Evolutionary conservation across 345 rosid genomes (phyloP).

Genomic region (Arabidopsis arenosa): DNA sequence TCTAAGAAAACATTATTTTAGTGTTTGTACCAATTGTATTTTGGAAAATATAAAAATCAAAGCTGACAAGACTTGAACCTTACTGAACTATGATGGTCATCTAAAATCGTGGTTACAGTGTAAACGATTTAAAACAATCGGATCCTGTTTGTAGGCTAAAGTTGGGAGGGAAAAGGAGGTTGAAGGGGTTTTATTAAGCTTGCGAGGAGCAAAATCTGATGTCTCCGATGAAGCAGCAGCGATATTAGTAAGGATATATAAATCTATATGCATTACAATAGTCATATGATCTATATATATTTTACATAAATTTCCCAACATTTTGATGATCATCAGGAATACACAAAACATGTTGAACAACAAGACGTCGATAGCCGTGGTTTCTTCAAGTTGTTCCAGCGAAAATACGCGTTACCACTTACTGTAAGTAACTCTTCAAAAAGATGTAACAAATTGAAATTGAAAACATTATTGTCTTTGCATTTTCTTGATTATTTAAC

Average conservation of each 20-base stretch:
- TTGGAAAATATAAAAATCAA: not conserved
- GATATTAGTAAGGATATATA: conserved; percentile 37
- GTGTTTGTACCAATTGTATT: not conserved
- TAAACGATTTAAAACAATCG: too few relatives aligned
- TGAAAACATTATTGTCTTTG: not conserved
- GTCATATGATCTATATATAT: not conserved
- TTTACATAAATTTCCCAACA: conserved; percentile 7
- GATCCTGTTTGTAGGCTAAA: conserved; percentile 31
- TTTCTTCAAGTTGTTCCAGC: conserved; percentile 38
- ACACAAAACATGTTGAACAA: conserved; percentile 31
- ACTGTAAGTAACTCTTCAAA: conserved; percentile 27
- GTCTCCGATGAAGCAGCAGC: conserved; percentile 43
- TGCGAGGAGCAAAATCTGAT: conserved; percentile 39
- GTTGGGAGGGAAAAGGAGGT: conserved; percentile 41
- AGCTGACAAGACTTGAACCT: too few relatives aligned
- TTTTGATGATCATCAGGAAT: conserved; percentile 23
- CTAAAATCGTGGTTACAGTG: not conserved
- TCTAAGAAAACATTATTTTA: too few relatives aligned
- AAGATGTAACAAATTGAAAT: not conserved
- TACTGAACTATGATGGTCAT: not conserved
- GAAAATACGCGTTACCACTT: conserved; percentile 34
- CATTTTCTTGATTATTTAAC: conserved; percentile 2
- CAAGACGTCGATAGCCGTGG: conserved; percentile 7
- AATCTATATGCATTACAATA: not conserved
- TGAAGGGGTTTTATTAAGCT: conserved; percentile 26